phyloP scores from a whole-genome alignment of 345 rosid species.

The Citrus inodora region DNA sequence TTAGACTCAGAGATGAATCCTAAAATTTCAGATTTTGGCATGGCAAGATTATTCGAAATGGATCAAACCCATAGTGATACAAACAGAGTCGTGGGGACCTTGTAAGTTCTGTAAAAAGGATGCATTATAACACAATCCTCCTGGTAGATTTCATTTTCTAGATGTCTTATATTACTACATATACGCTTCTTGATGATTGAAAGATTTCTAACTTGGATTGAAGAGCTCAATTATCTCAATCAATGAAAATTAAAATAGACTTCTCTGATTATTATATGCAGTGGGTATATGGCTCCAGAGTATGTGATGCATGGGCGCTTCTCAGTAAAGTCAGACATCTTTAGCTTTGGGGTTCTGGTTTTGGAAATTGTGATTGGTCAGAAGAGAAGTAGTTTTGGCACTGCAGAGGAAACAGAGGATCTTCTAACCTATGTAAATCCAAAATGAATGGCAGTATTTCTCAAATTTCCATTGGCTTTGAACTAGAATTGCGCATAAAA shows the following conservation, averaged over 20 bases:
- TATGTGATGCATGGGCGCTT: slow-evolving; percentile 43
- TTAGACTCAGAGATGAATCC: slow-evolving; percentile 42
- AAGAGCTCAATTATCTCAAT: neutral
- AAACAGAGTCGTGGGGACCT: slow-evolving; percentile 37
- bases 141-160: neutral
- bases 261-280: neutral
- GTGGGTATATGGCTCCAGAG: slow-evolving; percentile 45
- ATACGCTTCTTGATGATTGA: neutral
- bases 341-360: slow-evolving; percentile 40
- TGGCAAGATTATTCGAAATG: slow-evolving; percentile 37
- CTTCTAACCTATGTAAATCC: slow-evolving; percentile 33
- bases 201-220: neutral
- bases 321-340: slow-evolving; percentile 39
- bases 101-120: slow-evolving; percentile 21
- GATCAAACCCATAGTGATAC: slow-evolving; percentile 39
- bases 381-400: slow-evolving; percentile 13
- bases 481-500: neutral
- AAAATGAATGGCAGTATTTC: neutral
- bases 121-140: neutral
- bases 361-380: slow-evolving; percentile 42
- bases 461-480: neutral
- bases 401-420: slow-evolving; percentile 19
- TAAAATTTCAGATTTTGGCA: slow-evolving; percentile 47
- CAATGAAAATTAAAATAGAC: neutral
- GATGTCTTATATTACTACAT: neutral